Percentiles rank a stretch among this genome's conserved stretches.
phyloP scores from a whole-genome alignment of 2,329 filamentous ascomycete species.

The Onygenales sp. region DNA sequence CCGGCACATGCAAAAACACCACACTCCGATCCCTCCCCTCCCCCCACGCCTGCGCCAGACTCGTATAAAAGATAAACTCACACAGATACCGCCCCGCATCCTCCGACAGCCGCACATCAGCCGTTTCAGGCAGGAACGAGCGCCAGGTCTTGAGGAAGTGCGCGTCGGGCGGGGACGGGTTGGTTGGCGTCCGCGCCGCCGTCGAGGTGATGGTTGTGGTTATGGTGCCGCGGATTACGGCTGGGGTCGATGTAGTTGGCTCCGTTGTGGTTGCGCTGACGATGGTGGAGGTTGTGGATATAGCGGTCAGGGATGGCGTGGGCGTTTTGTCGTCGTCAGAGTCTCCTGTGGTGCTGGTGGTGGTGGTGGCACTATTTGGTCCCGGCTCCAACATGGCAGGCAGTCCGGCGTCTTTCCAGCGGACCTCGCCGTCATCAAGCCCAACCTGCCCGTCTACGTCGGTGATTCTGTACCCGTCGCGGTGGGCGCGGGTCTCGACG shows the following conservation, averaged over 20 bases:
- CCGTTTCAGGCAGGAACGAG: conserved; percentile 18
- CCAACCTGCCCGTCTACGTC: conserved; percentile 55
- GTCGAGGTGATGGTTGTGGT: background rate
- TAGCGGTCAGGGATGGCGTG: background rate
- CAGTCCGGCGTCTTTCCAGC: conserved; percentile 40
- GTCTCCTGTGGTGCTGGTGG: background rate
- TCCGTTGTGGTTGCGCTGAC: background rate
- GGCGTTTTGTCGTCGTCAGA: background rate
- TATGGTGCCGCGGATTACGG: background rate
- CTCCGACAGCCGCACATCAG: conserved; percentile 49
- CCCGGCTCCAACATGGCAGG: conserved; percentile 47
- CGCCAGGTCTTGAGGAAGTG: conserved; percentile 27
- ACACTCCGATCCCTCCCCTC: conserved; percentile 36
- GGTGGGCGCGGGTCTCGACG: conserved; percentile 60
- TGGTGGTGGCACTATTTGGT: conserved; percentile 5
- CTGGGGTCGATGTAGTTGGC: background rate
- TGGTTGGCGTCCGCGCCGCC: background rate
- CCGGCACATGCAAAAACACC: conserved; percentile 65
- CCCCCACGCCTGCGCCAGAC: conserved; percentile 40
- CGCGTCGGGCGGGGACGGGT: conserved; percentile 23
- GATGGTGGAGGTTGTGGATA: background rate
- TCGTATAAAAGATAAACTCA: conserved; percentile 69
- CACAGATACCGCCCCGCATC: conserved; percentile 67
- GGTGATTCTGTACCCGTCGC: conserved; percentile 59
- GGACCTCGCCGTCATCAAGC: conserved; percentile 33